Evolutionary conservation across 768 basidiomycete genomes (phyloP), one percentile per base, ranked within the genome.

Genomic region (Kwoniella mangroviensis): DNA sequence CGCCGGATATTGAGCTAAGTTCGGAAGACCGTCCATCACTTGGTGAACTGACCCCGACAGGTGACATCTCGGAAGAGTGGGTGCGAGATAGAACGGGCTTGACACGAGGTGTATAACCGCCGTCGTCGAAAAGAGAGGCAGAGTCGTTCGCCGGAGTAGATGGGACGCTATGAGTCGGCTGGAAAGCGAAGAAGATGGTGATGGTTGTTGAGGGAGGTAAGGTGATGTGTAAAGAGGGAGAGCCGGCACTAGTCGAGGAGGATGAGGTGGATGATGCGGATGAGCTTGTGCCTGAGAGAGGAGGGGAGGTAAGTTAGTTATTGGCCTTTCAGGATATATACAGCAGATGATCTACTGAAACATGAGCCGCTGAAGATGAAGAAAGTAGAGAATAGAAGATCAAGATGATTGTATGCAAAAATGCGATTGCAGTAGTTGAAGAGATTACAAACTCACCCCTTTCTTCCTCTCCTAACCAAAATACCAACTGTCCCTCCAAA

Each of bases 381-480:
- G 34, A 34, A 7, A 34, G 34, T 34, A 34, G 34, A 34, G 34
- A 34, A 34, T 34, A 13, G n/a, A 40, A 21, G 9, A 21, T 59
- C 58, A 59, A 58, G 58, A 19, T n/a, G 34, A 19, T 15, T n/a
- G 34, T 34, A 34, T 42, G 11, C 43, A 64, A 21, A 9, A n/a
- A 51, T 54, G 34, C 62, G 43, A 49, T 26, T 55, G 5, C 12
- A 12, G n/a, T 34, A 26, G 24, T 45, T 15, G 55, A 59, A 59
- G 34, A 26, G 13, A 26, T 17, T 15, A 13, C 12, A 21, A n/a
- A 71, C 76, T 68, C 64, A 80, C 79, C 57, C 34, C 70, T 65
- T 26, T 78, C 76, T 57, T 77, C 76, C 15, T 80, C 79, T 5
- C 65, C 73, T 12, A 75, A 34, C 76, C 76, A 80, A 53, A 80